Percentiles rank a stretch among this genome's conserved stretches.
These are phyloP conservation scores for Trypanosoma mega DNA, from an alignment of 208 protist species.

Conservation along the genomic window DNA sequence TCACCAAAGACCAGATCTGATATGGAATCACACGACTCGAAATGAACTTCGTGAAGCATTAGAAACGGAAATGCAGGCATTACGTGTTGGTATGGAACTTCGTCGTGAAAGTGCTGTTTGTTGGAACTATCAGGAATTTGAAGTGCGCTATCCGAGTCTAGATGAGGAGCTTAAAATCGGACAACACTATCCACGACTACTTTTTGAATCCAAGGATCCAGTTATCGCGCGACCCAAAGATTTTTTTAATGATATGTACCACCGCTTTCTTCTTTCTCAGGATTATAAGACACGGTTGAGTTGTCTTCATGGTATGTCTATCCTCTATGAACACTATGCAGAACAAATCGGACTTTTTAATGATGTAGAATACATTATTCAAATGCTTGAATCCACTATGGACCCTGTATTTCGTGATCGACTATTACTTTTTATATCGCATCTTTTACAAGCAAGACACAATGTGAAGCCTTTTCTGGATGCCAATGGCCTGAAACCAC, in stretches of 20 bases:
- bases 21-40: constrained; percentile 93
- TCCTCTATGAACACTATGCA: constrained; percentile 88
- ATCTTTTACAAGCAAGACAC: constrained; percentile 56
- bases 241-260: constrained; percentile 94
- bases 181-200: constrained; percentile 83
- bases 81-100: constrained; percentile 49
- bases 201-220: constrained; percentile 79
- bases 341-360: constrained; percentile 81
- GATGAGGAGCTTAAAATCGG: constrained; percentile 88
- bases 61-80: constrained; percentile 80
- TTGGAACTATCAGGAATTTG: constrained; percentile 95
- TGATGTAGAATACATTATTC: constrained; percentile 82
- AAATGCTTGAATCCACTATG: constrained; percentile 68
- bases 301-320: constrained; percentile 89
- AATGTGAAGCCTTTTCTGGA: constrained; percentile 95
- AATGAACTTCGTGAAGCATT: constrained; percentile 83
- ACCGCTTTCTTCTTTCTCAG: constrained; percentile 89
- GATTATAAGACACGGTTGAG: constrained; percentile 53
- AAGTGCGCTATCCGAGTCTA: constrained; percentile 89
- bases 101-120: constrained; percentile 39
- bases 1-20: constrained; percentile 87
- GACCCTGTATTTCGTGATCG: constrained; percentile 86
- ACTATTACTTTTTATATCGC: constrained; percentile 79
- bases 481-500: constrained; percentile 65
- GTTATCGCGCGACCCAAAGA: constrained; percentile 76